Percentiles rank a stretch among this genome's conserved stretches.
phyloP scores from a whole-genome alignment of 768 basidiomycete genomes.

The Serendipita sp. region DNA sequence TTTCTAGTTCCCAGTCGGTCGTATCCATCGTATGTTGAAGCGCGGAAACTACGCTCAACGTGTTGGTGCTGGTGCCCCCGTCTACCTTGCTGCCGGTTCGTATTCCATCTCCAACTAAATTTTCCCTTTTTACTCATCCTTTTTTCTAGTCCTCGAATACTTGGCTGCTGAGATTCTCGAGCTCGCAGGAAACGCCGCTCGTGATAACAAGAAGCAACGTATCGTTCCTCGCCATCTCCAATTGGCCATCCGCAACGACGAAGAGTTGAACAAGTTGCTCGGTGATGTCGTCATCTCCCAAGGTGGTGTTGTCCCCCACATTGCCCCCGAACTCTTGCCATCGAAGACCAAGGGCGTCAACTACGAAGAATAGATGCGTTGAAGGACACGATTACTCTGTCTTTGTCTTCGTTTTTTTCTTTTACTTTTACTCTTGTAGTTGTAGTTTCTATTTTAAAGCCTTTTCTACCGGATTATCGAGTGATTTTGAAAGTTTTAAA shows the following conservation, averaged over 20 bases:
- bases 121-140: conserved; percentile 51
- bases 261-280: conserved; percentile 37
- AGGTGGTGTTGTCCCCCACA: conserved; percentile 76
- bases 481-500: too few relatives aligned
- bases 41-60: conserved; percentile 78
- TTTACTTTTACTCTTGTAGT: neutral
- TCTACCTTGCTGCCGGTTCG: conserved; percentile 34
- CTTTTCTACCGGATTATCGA: neutral
- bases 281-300: conserved; percentile 64
- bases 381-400: too few relatives aligned
- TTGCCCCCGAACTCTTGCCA: conserved; percentile 47
- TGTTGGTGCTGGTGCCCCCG: conserved; percentile 79
- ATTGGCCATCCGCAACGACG: conserved; percentile 82
- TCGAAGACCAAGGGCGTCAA: conserved; percentile 35
- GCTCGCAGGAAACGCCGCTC: conserved; percentile 76
- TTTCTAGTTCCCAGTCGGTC: conserved; percentile 82
- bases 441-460: neutral
- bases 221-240: conserved; percentile 88
- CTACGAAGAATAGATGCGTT: neutral
- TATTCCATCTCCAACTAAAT: neutral
- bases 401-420: neutral
- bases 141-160: conserved; percentile 65
- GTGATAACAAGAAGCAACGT: conserved; percentile 89
- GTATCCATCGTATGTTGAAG: conserved; percentile 80
- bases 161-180: conserved; percentile 89